Percentiles rank a stretch among this genome's conserved stretches.
These are phyloP conservation scores for Grosmannia huntii DNA, from an alignment of 2,329 filamentous ascomycete species.

Conservation along the genomic window DNA sequence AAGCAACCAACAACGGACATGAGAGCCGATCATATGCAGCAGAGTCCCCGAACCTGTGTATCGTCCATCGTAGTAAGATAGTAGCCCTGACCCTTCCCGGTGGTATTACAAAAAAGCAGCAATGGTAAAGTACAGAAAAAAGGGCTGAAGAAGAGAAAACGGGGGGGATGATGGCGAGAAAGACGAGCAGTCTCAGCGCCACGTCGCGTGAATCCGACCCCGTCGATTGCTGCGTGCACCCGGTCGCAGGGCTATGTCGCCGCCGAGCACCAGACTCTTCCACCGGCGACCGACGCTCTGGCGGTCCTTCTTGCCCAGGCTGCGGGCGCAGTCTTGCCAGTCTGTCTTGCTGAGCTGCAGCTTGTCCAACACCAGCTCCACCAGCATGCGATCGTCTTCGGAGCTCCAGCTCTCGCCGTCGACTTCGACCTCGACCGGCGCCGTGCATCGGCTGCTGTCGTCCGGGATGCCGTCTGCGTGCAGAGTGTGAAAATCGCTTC, in stretches of 20 bases:
- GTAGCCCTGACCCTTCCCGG: not conserved
- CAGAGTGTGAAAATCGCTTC: conserved; percentile 43
- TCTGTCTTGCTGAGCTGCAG: conserved; percentile 50
- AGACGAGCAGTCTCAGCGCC: conserved; percentile 27
- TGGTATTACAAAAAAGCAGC: not conserved
- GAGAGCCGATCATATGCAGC: not conserved
- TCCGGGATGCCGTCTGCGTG: conserved; percentile 21
- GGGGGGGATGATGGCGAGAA: not conserved
- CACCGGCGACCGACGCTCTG: conserved; percentile 44
- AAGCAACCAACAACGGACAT: not conserved
- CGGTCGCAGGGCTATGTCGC: conserved; percentile 39
- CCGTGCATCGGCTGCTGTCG: conserved; percentile 3
- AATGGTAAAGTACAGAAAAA: not conserved
- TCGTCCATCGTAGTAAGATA: not conserved
- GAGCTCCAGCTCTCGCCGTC: conserved; percentile 43
- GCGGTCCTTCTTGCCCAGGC: conserved; percentile 47
- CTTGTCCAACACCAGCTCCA: conserved; percentile 57
- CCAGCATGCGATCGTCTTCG: conserved; percentile 51
- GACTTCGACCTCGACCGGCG: conserved; percentile 28
- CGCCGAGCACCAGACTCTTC: conserved; percentile 47
- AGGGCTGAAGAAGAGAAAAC: not conserved
- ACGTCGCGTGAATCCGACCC: conserved; percentile 39
- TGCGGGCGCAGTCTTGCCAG: conserved; percentile 55
- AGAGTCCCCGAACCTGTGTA: not conserved
- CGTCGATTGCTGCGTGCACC: conserved; percentile 27